Conservation (phyloP, 2,329 filamentous ascomycete species). For the Exophiala lecanii-corni region DNA sequence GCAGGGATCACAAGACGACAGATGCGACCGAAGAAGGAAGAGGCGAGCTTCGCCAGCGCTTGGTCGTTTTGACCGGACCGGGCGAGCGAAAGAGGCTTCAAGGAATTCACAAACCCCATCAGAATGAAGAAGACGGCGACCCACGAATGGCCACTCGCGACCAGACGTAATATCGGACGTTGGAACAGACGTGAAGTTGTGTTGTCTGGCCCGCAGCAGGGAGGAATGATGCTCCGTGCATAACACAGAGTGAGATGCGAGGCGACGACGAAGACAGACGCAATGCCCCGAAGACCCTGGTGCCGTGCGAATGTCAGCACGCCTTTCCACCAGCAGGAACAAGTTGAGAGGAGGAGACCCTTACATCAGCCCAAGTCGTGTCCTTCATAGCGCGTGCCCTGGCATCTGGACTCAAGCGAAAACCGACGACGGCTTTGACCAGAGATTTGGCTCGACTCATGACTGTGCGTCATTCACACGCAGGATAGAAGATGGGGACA, state of each 20-base stretch:
- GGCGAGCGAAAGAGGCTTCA: slow-evolving; percentile 56
- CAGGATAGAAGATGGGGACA: too few species aligned
- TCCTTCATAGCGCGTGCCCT: slow-evolving; percentile 25
- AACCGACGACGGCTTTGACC: slow-evolving; percentile 2
- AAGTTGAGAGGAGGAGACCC: too few species aligned
- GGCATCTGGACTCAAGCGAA: slow-evolving; percentile 13
- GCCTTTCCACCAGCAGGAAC: not conserved
- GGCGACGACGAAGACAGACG: slow-evolving; percentile 51
- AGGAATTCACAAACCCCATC: slow-evolving; percentile 60
- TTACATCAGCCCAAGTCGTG: slow-evolving; percentile 29
- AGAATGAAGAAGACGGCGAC: slow-evolving; percentile 64
- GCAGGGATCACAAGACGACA: slow-evolving; percentile 57
- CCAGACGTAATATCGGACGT: slow-evolving; percentile 55
- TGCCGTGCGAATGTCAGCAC: too few species aligned
- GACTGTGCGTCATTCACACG: too few species aligned
- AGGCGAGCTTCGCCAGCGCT: slow-evolving; percentile 52
- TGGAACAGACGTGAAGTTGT: slow-evolving; percentile 48
- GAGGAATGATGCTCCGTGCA: slow-evolving; percentile 47
- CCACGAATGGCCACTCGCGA: slow-evolving; percentile 58
- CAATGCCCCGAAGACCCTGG: slow-evolving; percentile 54
- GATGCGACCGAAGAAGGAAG: slow-evolving; percentile 55
- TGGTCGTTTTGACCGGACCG: slow-evolving; percentile 51
- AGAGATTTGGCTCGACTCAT: slow-evolving; percentile 9
- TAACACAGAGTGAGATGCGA: slow-evolving; percentile 53
- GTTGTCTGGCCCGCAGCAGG: slow-evolving; percentile 35